Evolutionary conservation across 1,284 basidiomycete genomes (phyloP), one percentile per base, ranked within the genome.

Genomic region (Cutaneotrichosporon sp.): DNA sequence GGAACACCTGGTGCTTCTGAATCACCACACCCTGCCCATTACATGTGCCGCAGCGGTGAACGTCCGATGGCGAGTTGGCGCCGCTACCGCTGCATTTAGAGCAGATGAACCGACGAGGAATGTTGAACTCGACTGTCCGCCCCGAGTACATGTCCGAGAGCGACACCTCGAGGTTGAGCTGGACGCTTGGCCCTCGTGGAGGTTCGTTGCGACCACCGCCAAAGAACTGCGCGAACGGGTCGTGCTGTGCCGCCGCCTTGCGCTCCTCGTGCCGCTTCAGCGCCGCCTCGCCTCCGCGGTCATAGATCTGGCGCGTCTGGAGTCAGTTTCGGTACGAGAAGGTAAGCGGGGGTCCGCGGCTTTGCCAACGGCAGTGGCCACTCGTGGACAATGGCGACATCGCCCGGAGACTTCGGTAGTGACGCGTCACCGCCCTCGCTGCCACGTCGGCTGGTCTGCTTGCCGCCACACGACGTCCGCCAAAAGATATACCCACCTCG

Each of bases 71-170:
- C 1, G 91, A 91, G 2, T 92, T 89, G 1, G 95, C 94, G 31
- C 94, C 94, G 4, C 90, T 88, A 7, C 94, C 94, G 71, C 92
- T 87, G 81, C 94, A 97, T 76, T 94, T 89, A 76, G 95, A 90
- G 75, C 94, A 97, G 34, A 97, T 87, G 53, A 95, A 86, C 64
- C 87, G 86, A 76, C 95, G 93, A 75, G 88, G 90, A 73, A 96
- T 86, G 82, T 89, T 88, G 81, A 97, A 95, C 90, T 94, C 92
- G 71, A 92, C 87, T 65, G 84, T 90, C 13, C 88, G 85, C 21
- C 92, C 92, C 60, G 84, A 87, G 79, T 94, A 94, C 86, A 97
- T 89, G 76, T 95, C 91, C 40, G 87, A 85, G 52, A 97, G 82
- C 38, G 86, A 85, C 58, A 97, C 89, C 75, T 97, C 92, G 57